Conservation (phyloP, 2,329 filamentous ascomycete species). For the Elsinoe fawcettii region DNA sequence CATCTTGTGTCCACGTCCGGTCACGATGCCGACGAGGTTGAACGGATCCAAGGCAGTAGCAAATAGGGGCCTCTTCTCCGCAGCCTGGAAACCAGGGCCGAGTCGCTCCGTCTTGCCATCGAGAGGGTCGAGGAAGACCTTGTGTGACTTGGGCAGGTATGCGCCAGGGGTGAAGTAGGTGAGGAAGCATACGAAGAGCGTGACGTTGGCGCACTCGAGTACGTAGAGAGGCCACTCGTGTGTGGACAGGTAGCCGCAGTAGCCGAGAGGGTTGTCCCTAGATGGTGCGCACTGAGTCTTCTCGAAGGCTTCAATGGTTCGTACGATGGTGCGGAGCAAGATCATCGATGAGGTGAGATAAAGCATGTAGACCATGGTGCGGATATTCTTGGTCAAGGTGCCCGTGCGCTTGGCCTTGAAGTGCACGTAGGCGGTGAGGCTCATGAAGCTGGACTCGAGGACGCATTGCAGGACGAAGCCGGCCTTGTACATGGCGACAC, state of each 20-base stretch:
- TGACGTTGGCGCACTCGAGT: slow-evolving; percentile 47
- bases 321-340: slow-evolving; percentile 44
- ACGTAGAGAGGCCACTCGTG: slow-evolving; percentile 49
- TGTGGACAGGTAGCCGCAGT: slow-evolving; percentile 32
- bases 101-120: slow-evolving; percentile 45
- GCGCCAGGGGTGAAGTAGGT: slow-evolving; percentile 46
- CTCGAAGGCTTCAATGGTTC: slow-evolving; percentile 44
- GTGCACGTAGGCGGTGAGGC: slow-evolving; percentile 42
- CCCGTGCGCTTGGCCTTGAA: slow-evolving; percentile 23
- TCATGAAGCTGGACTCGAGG: slow-evolving; percentile 43
- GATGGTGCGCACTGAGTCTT: slow-evolving; percentile 19
- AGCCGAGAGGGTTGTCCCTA: slow-evolving; percentile 20
- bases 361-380: slow-evolving; percentile 38
- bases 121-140: slow-evolving; percentile 40
- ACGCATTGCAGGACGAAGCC: slow-evolving; percentile 45
- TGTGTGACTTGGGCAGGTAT: slow-evolving; percentile 43
- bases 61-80: slow-evolving; percentile 23
- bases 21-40: slow-evolving; percentile 22
- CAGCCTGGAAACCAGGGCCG: slow-evolving; percentile 25
- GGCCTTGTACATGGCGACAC: slow-evolving; percentile 42
- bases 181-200: slow-evolving; percentile 44
- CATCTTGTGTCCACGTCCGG: slow-evolving; percentile 22
- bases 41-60: slow-evolving; percentile 27
- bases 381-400: slow-evolving; percentile 39
- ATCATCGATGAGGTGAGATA: slow-evolving; percentile 44